Evolutionary conservation across 163 green algal species (phyloP).

Genomic region (Chloromonas sp.): DNA sequence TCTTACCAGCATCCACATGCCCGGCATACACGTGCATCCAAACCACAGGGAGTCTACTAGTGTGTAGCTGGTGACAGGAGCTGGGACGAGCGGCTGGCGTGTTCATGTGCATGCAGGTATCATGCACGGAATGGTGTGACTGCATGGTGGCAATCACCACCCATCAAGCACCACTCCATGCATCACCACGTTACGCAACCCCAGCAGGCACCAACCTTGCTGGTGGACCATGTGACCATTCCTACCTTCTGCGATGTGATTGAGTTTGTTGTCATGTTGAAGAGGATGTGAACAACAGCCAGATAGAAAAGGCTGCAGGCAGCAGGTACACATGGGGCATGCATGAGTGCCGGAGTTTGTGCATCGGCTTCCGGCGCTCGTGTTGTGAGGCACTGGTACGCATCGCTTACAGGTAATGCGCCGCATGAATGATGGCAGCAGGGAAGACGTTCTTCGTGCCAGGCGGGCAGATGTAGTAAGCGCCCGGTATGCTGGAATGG

Average conservation of each 20-base stretch:
- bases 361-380: not conserved
- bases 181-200: too few species aligned
- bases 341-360: slow-evolving; percentile 12
- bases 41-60: too few species aligned
- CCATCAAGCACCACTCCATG: not conserved
- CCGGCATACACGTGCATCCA: too few species aligned
- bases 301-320: slow-evolving; percentile 18
- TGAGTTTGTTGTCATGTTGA: slow-evolving; percentile 19
- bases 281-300: slow-evolving; percentile 25
- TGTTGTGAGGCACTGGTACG: not conserved
- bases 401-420: not conserved
- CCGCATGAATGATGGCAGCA: not conserved
- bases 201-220: too few species aligned
- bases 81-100: not conserved
- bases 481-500: not conserved
- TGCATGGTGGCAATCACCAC: not conserved
- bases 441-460: not conserved
- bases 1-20: too few species aligned
- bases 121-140: not conserved
- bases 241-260: not conserved
- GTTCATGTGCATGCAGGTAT: not conserved
- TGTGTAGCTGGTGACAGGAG: too few species aligned
- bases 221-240: not conserved
- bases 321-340: not conserved
- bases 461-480: not conserved